A percentile compares a stretch with the other conserved stretches of the same genome.
phyloP scores from a whole-genome alignment of 495 filamentous ascomycete species.

The Annulohypoxylon maeteangense region DNA sequence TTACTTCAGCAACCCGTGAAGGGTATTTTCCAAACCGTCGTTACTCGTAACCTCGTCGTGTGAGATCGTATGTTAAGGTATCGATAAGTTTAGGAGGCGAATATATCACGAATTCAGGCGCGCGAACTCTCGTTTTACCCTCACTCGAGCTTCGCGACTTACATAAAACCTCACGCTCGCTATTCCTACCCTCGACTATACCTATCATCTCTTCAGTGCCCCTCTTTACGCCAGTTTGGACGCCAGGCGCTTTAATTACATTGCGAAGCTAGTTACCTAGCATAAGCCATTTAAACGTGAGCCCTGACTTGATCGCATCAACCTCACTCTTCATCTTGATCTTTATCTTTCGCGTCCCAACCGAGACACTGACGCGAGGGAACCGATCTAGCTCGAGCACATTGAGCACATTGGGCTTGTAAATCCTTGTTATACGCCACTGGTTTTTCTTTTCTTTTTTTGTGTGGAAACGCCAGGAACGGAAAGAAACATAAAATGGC shows the following conservation, averaged over 20 bases:
- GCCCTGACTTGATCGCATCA: constrained; percentile 25
- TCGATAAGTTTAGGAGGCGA: constrained; percentile 22
- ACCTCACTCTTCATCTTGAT: constrained; percentile 1
- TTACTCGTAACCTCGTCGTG: constrained; percentile 29
- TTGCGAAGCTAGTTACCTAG: not conserved
- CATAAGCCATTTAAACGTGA: constrained; percentile 44
- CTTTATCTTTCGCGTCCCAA: constrained; percentile 9
- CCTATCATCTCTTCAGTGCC: not conserved
- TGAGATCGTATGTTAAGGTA: constrained; percentile 28
- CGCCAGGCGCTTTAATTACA: not conserved
- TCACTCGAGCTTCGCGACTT: constrained; percentile 20
- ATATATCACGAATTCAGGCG: constrained; percentile 24
- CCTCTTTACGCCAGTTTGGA: constrained; percentile 1
- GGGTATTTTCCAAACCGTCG: constrained; percentile 11
- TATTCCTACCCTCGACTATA: not conserved
- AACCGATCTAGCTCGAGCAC: constrained; percentile 31
- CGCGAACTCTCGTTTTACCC: constrained; percentile 10
- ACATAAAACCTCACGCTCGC: constrained; percentile 18
- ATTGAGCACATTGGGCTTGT: constrained; percentile 33
- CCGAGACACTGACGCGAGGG: constrained; percentile 39
- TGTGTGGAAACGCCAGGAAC: constrained; percentile 7
- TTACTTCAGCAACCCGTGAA: constrained; percentile 1
- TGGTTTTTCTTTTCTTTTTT: not conserved
- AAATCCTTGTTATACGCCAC: constrained; percentile 25
- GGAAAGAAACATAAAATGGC: constrained; percentile 40